Percentiles rank a stretch among this genome's conserved stretches.
These are phyloP conservation scores for Aspergillus sp. DNA, from an alignment of 2,329 filamentous ascomycete genomes.

Conservation along the genomic window DNA sequence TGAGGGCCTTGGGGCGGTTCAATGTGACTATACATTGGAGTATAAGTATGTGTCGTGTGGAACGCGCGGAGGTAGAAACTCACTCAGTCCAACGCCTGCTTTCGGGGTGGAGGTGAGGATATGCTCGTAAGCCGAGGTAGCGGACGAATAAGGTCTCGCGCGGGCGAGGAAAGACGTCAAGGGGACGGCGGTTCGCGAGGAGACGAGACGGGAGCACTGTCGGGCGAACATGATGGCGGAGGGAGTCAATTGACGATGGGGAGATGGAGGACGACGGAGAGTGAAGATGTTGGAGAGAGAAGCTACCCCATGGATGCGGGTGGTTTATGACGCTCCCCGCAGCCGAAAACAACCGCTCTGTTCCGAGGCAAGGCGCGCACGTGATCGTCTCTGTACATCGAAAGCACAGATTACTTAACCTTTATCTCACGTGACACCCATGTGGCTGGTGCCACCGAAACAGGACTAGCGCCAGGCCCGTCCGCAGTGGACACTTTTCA, in stretches of 20 bases:
- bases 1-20: constrained; percentile 91
- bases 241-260: neutral
- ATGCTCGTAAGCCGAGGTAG: constrained; percentile 66
- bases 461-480: constrained; percentile 8
- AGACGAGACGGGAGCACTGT: constrained; percentile 60
- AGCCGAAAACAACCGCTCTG: constrained; percentile 16
- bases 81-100: constrained; percentile 88
- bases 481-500: constrained; percentile 35
- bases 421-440: neutral
- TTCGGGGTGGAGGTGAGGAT: constrained; percentile 79
- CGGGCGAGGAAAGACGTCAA: constrained; percentile 37
- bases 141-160: constrained; percentile 42
- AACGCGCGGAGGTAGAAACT: constrained; percentile 14
- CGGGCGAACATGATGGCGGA: constrained; percentile 36
- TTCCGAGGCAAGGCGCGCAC: constrained; percentile 12
- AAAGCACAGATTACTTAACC: too few relatives aligned
- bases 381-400: neutral
- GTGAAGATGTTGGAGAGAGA: neutral
- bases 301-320: neutral
- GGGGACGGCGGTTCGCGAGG: constrained; percentile 50
- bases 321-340: constrained; percentile 15
- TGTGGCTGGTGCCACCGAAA: constrained; percentile 20
- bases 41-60: neutral
- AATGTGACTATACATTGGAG: constrained; percentile 67
- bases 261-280: neutral